Percentiles rank a stretch among this genome's conserved stretches.
Evolutionary conservation across 2,329 filamentous ascomycete species (phyloP).

Genomic region (Ophiognomonia clavigignenti-juglandacearum): DNA sequence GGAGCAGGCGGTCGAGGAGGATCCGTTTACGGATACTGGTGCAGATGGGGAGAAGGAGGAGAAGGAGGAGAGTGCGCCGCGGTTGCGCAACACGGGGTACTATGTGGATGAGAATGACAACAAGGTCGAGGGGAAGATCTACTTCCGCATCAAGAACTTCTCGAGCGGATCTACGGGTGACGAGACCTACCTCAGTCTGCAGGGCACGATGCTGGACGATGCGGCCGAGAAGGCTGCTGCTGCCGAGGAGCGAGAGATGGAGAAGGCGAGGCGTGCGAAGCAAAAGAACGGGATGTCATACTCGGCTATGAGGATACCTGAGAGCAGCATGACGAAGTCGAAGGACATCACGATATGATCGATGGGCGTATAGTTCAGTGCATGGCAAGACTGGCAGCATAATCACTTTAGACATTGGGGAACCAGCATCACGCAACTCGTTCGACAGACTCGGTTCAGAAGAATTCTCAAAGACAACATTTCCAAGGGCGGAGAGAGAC

Average conservation of each 20-base stretch:
- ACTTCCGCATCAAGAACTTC: constrained; percentile 79
- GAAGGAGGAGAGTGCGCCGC: constrained; percentile 46
- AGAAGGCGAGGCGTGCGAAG: constrained; percentile 31
- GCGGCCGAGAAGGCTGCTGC: constrained; percentile 60
- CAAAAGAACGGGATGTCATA: constrained; percentile 28
- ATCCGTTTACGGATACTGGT: constrained; percentile 15
- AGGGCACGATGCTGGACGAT: constrained; percentile 76
- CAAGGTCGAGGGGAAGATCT: constrained; percentile 64
- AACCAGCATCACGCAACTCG: too few relatives aligned
- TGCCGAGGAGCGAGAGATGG: constrained; percentile 43
- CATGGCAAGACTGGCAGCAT: too few relatives aligned
- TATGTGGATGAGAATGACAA: constrained; percentile 70
- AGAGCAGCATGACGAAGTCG: constrained; percentile 51
- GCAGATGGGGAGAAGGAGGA: constrained; percentile 31
- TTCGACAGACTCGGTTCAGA: too few relatives aligned
- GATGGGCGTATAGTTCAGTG: too few relatives aligned
- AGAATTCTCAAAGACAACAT: too few relatives aligned
- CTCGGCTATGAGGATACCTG: constrained; percentile 36
- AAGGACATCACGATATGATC: constrained; percentile 11
- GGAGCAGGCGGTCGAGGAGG: constrained; percentile 24
- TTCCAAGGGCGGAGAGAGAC: too few relatives aligned
- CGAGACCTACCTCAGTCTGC: constrained; percentile 77
- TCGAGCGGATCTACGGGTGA: constrained; percentile 72
- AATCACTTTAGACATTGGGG: too few relatives aligned
- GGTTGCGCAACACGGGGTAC: constrained; percentile 58